Percentiles rank a stretch among this genome's conserved stretches.
phyloP scores from a whole-genome alignment of 2,329 filamentous ascomycete genomes.

The Curvularia lunata region DNA sequence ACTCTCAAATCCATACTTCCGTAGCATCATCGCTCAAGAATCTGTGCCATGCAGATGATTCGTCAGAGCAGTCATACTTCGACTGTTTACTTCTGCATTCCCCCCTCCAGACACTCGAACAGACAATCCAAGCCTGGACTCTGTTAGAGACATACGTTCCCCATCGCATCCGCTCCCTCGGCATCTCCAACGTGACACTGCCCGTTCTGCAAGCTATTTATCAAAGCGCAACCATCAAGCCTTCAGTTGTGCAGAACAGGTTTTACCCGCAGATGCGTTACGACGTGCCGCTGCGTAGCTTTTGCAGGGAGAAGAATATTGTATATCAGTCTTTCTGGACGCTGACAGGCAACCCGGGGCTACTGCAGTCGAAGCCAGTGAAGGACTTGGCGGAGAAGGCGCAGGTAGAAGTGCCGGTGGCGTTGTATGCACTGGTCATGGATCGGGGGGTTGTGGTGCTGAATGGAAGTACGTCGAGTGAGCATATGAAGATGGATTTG shows the following conservation, averaged over 20 bases:
- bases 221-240: conserved; percentile 56
- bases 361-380: conserved; percentile 59
- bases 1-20: conserved; percentile 70
- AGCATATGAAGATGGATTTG: conserved; percentile 61
- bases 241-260: conserved; percentile 75
- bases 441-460: conserved; percentile 59
- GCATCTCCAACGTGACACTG: conserved; percentile 76
- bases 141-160: conserved; percentile 72
- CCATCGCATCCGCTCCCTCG: conserved; percentile 67
- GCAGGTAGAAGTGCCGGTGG: conserved; percentile 54
- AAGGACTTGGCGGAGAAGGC: conserved; percentile 55
- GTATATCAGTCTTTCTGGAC: conserved; percentile 68
- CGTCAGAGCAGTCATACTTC: conserved; percentile 57
- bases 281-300: conserved; percentile 65
- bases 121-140: conserved; percentile 70
- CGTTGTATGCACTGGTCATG: conserved; percentile 64
- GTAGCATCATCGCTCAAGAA: conserved; percentile 70
- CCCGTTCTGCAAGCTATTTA: conserved; percentile 62
- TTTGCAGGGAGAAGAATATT: conserved; percentile 60
- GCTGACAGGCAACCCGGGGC: conserved; percentile 62
- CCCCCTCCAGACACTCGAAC: conserved; percentile 57
- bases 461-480: conserved; percentile 62
- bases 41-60: conserved; percentile 52
- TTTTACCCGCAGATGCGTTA: conserved; percentile 67
- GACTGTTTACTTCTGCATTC: conserved; percentile 67